Evolutionary conservation across 805 yeast species (phyloP).

Genomic region (Ogataea saltuana): DNA sequence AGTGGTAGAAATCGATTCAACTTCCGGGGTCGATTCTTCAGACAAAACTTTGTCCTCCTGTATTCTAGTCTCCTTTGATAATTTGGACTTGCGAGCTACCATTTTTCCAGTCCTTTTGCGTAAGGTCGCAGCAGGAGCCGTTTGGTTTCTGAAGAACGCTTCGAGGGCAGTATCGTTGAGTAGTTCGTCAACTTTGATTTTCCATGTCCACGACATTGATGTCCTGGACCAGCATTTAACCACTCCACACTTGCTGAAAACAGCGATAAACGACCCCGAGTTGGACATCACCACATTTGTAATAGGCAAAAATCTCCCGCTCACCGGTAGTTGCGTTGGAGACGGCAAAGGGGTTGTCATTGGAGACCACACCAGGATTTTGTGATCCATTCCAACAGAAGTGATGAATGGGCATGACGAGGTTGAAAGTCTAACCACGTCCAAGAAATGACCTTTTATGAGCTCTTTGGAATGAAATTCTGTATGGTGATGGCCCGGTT

Average conservation of each 20-base stretch:
- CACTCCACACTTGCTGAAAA: conserved; percentile 52
- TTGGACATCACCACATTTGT: conserved; percentile 56
- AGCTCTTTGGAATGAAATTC: conserved; percentile 41
- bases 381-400: conserved; percentile 73
- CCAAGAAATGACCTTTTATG: conserved; percentile 57
- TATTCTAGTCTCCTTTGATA: conserved; percentile 11
- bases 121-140: conserved; percentile 41
- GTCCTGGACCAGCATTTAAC: conserved; percentile 63
- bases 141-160: conserved; percentile 59
- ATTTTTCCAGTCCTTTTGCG: conserved; percentile 31
- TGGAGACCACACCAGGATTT: conserved; percentile 74
- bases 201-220: conserved; percentile 59
- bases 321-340: conserved; percentile 46
- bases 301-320: conserved; percentile 59
- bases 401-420: conserved; percentile 66
- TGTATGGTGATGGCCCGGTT: conserved; percentile 17
- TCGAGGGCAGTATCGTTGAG: conserved; percentile 46
- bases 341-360: conserved; percentile 46
- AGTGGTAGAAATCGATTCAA: background rate
- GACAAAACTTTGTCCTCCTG: conserved; percentile 6
- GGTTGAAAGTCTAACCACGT: conserved; percentile 60
- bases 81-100: conserved; percentile 20
- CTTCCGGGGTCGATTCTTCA: background rate
- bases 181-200: conserved; percentile 42
- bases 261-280: conserved; percentile 58